Evolutionary conservation across 2,329 filamentous ascomycete genomes (phyloP), one percentile per base, ranked within the genome.

Genomic region (Colletotrichum gigasporum): DNA sequence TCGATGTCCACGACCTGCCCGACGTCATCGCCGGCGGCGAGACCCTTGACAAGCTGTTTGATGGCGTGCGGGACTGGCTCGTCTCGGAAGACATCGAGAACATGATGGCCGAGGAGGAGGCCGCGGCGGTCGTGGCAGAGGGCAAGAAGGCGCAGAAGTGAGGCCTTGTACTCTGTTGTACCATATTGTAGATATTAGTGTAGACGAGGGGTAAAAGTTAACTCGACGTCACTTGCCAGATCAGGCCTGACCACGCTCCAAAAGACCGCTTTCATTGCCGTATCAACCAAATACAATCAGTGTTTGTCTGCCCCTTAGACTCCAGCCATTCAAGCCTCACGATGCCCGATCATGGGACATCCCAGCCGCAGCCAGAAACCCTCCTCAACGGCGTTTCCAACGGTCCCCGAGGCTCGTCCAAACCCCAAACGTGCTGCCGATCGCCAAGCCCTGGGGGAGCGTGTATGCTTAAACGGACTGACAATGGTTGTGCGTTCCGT

Each of bases 1-100:
- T 91, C 37, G 94, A 94, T 59, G 85, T 94, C 12, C 89, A 95
- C 74, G 92, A 94, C 73, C 79, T 97, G 66, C 89, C 92, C 52
- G 87, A 91, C 71, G 90, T 97, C n/a, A 82, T 97, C 56, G 86
- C 85, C 48, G 94, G 94, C 11, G 88, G 85, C 2, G 84, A 91
- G 61, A 87, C 84, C 10, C 80, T 97, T 42, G 91, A 92, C 48
- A 86, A 82, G 55, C 81, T 97, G 67, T 93, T 97, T 85, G 86
- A 90, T 16, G 93, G 91, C 68, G 92, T 95, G 11, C 85, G 85
- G 69, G 84, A 84, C 42, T 97, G 93, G 92, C 83, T 96, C 68
- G 84, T 89, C 42, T 88, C 90, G 66, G 85, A 85, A 68, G 94
- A 97, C 67, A 87, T 97, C 35, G 85, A 92, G 73, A 85, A 84